Evolutionary conservation across 2,329 filamentous ascomycete genomes (phyloP), one percentile per base, ranked within the genome.

Genomic region (Clarireedia monteithiana): DNA sequence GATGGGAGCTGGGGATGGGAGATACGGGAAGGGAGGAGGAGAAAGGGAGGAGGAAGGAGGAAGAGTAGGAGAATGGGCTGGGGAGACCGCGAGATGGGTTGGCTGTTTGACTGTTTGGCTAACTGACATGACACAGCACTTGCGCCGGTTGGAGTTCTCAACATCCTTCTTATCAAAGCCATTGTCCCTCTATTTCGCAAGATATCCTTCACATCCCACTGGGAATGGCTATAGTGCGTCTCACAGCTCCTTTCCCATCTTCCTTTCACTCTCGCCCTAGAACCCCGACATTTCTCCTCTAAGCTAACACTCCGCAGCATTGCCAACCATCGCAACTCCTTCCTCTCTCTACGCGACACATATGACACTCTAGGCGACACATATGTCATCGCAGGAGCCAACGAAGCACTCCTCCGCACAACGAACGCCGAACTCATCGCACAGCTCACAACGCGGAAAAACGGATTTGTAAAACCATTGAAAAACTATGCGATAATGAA

Each of bases 391-490:
- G 62, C 67, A 4, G 60, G 60, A 0, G 59, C 62, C 1, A 48
- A 49, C 5, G 49, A 60, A 6, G 53, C 62, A 10, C 59, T 62
- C 30, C 58, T 67, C 9, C 67, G 62, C 44, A 66, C 64, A 12
- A 61, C 61, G 12, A 61, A 66, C 46, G 63, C 66, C 2, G 63
- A 67, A 48, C 60, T 66, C 2, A 60, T 60, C 27, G 54, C 62
- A 7, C 67, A 69, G 50, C 57, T 69, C 12, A 59, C 60, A 3
- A 55, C 56, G 4, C 59, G 66, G 3, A 62, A 63, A 27, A 62
- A 58, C 45, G 67, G 67, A 27, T 70, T 70, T 27, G 50, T 61
- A 1, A 70, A 70, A 53, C 66, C 66, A 5, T 55, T 63, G 3
- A 58, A 63, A 42, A 55, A 64, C 30, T 70, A 70, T 53, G 59